Evolutionary conservation across 352 stramenopile genomes (phyloP).

Genomic region (Pythium volutum): DNA sequence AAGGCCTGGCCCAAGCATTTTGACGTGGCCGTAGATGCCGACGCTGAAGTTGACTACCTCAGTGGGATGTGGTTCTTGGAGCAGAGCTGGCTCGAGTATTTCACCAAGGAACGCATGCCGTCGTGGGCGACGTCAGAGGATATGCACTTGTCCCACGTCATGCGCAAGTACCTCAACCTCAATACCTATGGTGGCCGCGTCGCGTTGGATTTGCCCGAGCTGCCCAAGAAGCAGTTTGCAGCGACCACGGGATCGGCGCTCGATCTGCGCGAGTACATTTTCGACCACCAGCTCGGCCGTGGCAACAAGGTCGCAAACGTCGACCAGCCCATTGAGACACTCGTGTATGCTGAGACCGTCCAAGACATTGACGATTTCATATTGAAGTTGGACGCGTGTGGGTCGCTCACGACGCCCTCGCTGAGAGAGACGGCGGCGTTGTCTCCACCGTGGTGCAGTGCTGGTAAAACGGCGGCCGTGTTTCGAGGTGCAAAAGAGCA

Average conservation of each 20-base stretch:
- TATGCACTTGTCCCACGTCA: slow-evolving; percentile 61
- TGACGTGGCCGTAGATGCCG: slow-evolving; percentile 26
- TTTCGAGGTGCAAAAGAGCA: slow-evolving; percentile 51
- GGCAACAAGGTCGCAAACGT: slow-evolving; percentile 60
- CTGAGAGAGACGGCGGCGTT: background rate
- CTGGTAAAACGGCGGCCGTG: slow-evolving; percentile 47
- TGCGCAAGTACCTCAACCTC: slow-evolving; percentile 64
- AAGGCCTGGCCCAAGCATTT: slow-evolving; percentile 48
- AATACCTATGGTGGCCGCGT: slow-evolving; percentile 59
- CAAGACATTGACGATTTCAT: slow-evolving; percentile 43
- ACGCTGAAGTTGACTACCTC: slow-evolving; percentile 57
- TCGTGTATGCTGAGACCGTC: slow-evolving; percentile 52
- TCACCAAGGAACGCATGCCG: slow-evolving; percentile 49
- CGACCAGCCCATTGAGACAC: slow-evolving; percentile 38
- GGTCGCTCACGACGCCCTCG: background rate
- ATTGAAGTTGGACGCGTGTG: slow-evolving; percentile 33
- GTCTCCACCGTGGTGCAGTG: slow-evolving; percentile 35
- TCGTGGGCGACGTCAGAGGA: slow-evolving; percentile 55
- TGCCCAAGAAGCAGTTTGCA: slow-evolving; percentile 38
- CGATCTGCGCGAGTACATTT: slow-evolving; percentile 53
- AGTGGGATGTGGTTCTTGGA: slow-evolving; percentile 68
- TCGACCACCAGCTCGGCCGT: slow-evolving; percentile 53
- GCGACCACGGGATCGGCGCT: slow-evolving; percentile 47
- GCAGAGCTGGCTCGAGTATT: slow-evolving; percentile 63
- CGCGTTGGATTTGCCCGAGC: slow-evolving; percentile 26